Evolutionary conservation across 2,329 filamentous ascomycete genomes (phyloP).

Genomic region (Purpureocillium takamizusanense): DNA sequence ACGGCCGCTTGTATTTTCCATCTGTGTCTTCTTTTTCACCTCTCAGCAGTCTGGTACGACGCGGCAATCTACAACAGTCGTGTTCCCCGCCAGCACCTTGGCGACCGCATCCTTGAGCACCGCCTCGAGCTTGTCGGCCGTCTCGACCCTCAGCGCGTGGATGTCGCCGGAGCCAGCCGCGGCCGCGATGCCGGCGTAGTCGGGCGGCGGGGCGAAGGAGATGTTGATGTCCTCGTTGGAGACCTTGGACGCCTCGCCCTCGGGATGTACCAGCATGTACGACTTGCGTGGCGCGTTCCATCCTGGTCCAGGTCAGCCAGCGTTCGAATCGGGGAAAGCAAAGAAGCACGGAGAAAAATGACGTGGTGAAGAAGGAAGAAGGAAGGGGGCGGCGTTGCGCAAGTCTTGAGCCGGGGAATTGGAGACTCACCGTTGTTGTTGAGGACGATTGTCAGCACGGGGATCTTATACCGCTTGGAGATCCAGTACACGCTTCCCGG

Average conservation of each 20-base stretch:
- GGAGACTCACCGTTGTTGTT: conserved; percentile 33
- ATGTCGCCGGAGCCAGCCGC: conserved; percentile 5
- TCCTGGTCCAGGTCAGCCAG: neutral
- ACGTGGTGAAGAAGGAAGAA: too few species aligned
- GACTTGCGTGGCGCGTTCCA: conserved; percentile 10
- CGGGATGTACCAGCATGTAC: conserved; percentile 4
- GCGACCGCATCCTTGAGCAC: conserved; percentile 5
- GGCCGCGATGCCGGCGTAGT: conserved; percentile 6
- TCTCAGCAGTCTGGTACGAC: neutral
- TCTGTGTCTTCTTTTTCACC: too few species aligned
- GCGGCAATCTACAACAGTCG: conserved; percentile 1
- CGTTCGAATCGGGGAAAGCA: neutral
- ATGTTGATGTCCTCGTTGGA: conserved; percentile 7
- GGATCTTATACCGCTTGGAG: conserved; percentile 33
- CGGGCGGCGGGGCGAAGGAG: conserved; percentile 6
- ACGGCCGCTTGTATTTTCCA: too few species aligned
- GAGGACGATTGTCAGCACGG: conserved; percentile 36
- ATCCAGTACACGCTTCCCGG: conserved; percentile 41
- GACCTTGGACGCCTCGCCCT: conserved; percentile 2
- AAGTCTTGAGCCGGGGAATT: too few species aligned
- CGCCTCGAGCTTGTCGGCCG: conserved; percentile 2
- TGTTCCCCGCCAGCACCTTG: conserved; percentile 1
- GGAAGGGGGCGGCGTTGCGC: too few species aligned
- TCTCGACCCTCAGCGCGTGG: conserved; percentile 2
- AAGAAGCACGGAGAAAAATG: too few species aligned